Evolutionary conservation across 176 grass and related monocot genomes (phyloP).

Genomic region (Guadua angustifolia): DNA sequence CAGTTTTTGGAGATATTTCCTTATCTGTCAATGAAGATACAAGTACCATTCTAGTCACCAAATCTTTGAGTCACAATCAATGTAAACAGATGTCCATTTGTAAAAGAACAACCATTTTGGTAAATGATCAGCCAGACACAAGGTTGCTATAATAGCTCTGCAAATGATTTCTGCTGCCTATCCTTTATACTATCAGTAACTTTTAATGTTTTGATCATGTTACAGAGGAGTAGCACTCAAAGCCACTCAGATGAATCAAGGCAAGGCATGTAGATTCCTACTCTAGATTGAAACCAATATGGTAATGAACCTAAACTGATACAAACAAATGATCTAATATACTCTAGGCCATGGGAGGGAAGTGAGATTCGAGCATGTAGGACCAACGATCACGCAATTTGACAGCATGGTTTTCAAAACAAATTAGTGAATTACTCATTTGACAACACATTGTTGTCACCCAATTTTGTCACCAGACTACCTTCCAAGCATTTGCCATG

Average conservation of each 20-base stretch:
- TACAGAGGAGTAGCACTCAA: too few relatives aligned
- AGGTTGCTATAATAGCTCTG: background rate
- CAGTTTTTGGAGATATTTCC: constrained; percentile 72
- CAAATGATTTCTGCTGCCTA: background rate
- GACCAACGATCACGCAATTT: background rate
- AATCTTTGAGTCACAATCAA: background rate
- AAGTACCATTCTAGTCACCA: constrained; percentile 9
- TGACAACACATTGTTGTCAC: background rate
- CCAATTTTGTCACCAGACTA: constrained; percentile 37
- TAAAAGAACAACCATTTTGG: constrained; percentile 1
- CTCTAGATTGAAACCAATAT: too few relatives aligned
- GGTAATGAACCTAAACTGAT: too few relatives aligned
- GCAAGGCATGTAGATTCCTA: too few relatives aligned
- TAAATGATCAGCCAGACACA: background rate
- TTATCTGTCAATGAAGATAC: constrained; percentile 58
- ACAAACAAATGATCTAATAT: too few relatives aligned
- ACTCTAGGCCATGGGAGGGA: too few relatives aligned
- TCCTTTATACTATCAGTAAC: background rate
- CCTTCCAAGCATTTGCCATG: constrained; percentile 99
- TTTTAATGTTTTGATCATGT: too few relatives aligned
- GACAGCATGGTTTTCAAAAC: background rate
- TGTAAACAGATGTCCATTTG: constrained; percentile 5
- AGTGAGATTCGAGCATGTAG: too few relatives aligned
- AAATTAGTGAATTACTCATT: background rate
- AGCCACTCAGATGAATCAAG: too few relatives aligned